A percentile compares a stretch with the other conserved stretches of the same genome.
Evolutionary conservation across 2,329 filamentous ascomycete species (phyloP).

Genomic region (Cercospora citrullina): DNA sequence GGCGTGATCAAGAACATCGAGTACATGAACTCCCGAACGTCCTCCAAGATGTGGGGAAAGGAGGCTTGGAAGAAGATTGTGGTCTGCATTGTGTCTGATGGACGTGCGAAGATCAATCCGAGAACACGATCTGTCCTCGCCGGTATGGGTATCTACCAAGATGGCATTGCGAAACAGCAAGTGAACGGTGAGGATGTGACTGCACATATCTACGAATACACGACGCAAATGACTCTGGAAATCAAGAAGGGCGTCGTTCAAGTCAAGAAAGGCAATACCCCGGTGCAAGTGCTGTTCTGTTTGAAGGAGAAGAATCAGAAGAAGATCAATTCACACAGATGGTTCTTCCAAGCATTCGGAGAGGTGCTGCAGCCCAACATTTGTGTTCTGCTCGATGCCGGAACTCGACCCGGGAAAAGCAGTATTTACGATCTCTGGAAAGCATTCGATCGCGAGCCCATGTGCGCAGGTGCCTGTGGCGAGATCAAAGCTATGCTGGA

Average conservation of each 20-base stretch:
- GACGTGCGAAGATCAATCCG: conserved; percentile 93
- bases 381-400: conserved; percentile 92
- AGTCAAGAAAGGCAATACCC: conserved; percentile 78
- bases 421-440: conserved; percentile 99
- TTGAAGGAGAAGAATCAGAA: conserved; percentile 99
- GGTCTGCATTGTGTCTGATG: conserved; percentile 94
- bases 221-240: conserved; percentile 79
- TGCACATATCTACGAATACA: conserved; percentile 94
- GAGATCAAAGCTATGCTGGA: conserved; percentile 99
- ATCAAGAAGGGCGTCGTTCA: conserved; percentile 88
- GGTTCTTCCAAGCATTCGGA: conserved; percentile 98
- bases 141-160: conserved; percentile 94
- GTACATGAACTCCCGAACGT: conserved; percentile 91
- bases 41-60: conserved; percentile 97
- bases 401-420: conserved; percentile 88
- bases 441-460: conserved; percentile 94
- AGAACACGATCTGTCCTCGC: conserved; percentile 86
- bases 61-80: conserved; percentile 99
- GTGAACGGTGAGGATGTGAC: conserved; percentile 96
- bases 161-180: conserved; percentile 97
- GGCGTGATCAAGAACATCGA: conserved; percentile 99
- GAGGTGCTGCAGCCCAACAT: conserved; percentile 91
- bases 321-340: conserved; percentile 99
- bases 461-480: conserved; percentile 95
- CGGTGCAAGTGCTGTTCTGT: conserved; percentile 96